Percentiles rank a stretch among this genome's conserved stretches.
Conservation (phyloP, 192 early-diverging fungal species). For the Gonapodya sp. region DNA sequence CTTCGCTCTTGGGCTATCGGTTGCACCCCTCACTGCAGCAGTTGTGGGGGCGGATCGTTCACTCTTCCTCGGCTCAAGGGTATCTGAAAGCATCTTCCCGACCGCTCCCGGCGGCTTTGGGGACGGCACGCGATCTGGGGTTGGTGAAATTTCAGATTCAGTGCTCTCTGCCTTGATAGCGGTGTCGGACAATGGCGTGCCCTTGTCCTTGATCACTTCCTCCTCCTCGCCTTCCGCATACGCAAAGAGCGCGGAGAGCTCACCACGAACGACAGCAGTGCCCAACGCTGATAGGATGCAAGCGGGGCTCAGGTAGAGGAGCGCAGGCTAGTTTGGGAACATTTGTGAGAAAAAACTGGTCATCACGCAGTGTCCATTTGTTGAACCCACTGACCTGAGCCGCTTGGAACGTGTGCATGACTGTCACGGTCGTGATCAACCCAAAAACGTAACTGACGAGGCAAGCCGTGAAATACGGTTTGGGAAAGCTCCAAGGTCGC, state of each 20-base stretch:
- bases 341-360: too few relatives aligned
- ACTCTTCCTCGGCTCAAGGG: not conserved
- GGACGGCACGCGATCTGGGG: not conserved
- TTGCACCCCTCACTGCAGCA: too few relatives aligned
- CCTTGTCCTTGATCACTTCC: not conserved
- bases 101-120: not conserved
- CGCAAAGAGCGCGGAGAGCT: conserved; percentile 27
- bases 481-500: conserved; percentile 53
- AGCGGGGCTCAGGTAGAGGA: conserved; percentile 93
- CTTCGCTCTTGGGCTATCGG: too few relatives aligned
- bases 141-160: too few relatives aligned
- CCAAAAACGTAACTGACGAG: conserved; percentile 73
- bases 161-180: too few relatives aligned
- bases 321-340: conserved; percentile 57
- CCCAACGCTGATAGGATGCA: conserved; percentile 78
- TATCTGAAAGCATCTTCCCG: not conserved
- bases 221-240: conserved; percentile 19
- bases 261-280: conserved; percentile 27
- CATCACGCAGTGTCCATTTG: too few relatives aligned
- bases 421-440: conserved; percentile 74
- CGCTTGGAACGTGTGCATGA: conserved; percentile 93
- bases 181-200: not conserved
- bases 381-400: conserved; percentile 79
- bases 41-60: not conserved
- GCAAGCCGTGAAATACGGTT: conserved; percentile 82